These are phyloP conservation scores for Sanghuangporus baumii DNA, from an alignment of 1,284 basidiomycete species.

Conservation along the genomic window DNA sequence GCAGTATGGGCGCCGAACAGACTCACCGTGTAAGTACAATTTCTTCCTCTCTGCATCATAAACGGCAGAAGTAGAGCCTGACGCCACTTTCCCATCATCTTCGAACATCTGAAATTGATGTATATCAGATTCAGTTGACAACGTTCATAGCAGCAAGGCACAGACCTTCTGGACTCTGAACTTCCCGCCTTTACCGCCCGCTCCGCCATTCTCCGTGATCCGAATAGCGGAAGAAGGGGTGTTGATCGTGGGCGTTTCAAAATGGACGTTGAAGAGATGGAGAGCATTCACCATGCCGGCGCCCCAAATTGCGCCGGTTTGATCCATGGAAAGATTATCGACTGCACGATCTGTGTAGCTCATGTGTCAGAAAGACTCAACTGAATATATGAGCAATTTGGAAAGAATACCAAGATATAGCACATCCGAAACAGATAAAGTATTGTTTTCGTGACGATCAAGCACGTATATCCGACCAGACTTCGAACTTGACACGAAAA, in stretches of 20 bases:
- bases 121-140: slow-evolving; percentile 1
- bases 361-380: neutral
- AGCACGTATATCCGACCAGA: slow-evolving; percentile 41
- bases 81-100: slow-evolving; percentile 50
- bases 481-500: slow-evolving; percentile 45
- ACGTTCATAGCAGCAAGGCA: neutral
- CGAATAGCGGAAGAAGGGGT: slow-evolving; percentile 45
- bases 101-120: slow-evolving; percentile 46
- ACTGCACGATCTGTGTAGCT: slow-evolving; percentile 36
- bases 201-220: slow-evolving; percentile 48
- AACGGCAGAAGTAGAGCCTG: slow-evolving; percentile 47
- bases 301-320: slow-evolving; percentile 51
- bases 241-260: slow-evolving; percentile 32
- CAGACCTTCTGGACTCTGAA: slow-evolving; percentile 53
- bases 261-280: slow-evolving; percentile 31
- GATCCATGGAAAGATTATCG: slow-evolving; percentile 55
- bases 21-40: slow-evolving; percentile 52
- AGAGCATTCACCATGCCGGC: slow-evolving; percentile 35
- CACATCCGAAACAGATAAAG: slow-evolving; percentile 42
- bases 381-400: neutral
- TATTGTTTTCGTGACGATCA: slow-evolving; percentile 51
- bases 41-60: slow-evolving; percentile 43
- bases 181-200: slow-evolving; percentile 52
- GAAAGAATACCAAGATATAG: slow-evolving; percentile 37
- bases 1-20: neutral